Evolutionary conservation across 345 rosid species (phyloP).

Genomic region (Syzygium aromaticum): DNA sequence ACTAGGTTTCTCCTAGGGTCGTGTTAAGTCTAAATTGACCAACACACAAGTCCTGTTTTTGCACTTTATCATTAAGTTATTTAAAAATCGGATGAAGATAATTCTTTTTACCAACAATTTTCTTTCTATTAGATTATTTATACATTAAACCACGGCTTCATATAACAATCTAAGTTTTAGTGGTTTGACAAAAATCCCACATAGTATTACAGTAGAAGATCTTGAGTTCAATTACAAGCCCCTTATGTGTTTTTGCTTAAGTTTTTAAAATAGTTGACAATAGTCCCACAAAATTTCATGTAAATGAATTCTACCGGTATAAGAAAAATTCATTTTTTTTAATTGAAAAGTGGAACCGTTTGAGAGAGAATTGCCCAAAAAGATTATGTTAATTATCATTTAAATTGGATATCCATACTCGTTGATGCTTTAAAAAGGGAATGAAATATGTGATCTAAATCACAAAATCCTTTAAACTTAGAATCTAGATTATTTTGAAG

Average conservation of each 20-base stretch:
- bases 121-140: background rate
- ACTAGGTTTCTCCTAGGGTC: too few relatives aligned
- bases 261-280: background rate
- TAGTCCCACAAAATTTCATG: background rate
- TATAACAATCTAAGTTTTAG: accelerated
- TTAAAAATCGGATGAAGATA: background rate
- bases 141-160: background rate
- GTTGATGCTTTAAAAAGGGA: background rate
- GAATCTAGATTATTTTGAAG: background rate
- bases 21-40: too few relatives aligned
- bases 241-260: background rate
- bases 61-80: background rate
- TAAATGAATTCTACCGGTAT: background rate
- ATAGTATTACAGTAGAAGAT: accelerated
- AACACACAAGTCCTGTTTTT: background rate
- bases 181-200: background rate
- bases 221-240: background rate
- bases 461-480: background rate
- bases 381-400: background rate
- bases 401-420: background rate
- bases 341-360: background rate
- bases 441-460: background rate
- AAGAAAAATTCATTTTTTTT: background rate
- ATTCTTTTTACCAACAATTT: background rate
- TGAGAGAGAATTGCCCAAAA: background rate